Evolutionary conservation across 495 filamentous ascomycete species (phyloP).

Genomic region (Thermochaetoides thermophila): DNA sequence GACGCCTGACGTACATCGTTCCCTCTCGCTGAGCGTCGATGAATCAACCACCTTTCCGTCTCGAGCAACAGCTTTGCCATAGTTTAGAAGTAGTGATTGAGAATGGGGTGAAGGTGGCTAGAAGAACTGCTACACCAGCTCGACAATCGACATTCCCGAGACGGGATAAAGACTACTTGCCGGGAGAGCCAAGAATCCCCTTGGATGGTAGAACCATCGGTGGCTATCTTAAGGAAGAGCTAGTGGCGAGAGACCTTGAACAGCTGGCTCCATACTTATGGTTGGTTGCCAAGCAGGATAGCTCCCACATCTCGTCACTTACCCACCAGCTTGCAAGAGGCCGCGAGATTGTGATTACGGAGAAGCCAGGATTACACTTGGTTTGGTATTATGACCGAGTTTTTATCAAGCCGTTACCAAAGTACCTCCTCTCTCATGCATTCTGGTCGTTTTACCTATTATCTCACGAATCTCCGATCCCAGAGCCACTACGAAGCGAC

Average conservation of each 20-base stretch:
- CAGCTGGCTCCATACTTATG: not conserved
- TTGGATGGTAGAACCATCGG: not conserved
- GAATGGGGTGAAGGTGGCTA: not conserved
- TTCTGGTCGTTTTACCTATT: constrained; percentile 18
- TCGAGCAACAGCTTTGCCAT: not conserved
- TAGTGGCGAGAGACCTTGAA: not conserved
- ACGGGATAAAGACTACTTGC: not conserved
- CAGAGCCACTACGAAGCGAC: not conserved
- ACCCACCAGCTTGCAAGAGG: not conserved
- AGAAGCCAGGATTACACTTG: constrained; percentile 23
- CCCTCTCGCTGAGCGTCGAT: no score
- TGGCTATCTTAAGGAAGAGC: not conserved
- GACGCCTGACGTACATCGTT: no score
- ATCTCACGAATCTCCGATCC: not conserved
- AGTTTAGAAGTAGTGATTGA: not conserved
- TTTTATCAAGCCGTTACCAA: constrained; percentile 26
- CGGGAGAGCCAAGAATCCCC: not conserved
- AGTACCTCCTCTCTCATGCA: constrained; percentile 18
- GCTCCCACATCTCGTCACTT: constrained; percentile 2
- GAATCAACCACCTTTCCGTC: not conserved
- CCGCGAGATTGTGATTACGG: constrained; percentile 12
- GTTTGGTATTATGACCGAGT: constrained; percentile 22
- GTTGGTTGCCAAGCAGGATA: not conserved
- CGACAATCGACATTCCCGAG: not conserved
- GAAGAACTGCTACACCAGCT: not conserved